Conservation (phyloP, 441 rosid species). For the Hypseocharis bilobata region DNA sequence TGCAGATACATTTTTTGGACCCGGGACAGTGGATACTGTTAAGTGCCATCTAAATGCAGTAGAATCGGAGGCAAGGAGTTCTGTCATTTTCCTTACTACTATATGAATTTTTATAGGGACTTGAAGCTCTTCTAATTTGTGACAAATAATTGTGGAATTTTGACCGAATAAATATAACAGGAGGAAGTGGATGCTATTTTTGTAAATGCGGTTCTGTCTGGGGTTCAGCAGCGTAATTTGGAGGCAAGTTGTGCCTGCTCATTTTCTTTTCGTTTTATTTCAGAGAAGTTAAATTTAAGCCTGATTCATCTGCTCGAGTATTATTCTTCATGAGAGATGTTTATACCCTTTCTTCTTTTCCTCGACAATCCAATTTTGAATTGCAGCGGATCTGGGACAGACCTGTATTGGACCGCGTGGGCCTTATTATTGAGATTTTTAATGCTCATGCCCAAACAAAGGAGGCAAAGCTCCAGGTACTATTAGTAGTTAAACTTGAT, state of each 20-base stretch:
- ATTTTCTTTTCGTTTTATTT: background rate
- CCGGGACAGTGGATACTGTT: slow-evolving; percentile 60
- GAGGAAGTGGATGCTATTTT: slow-evolving; percentile 79
- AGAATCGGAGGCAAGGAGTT: slow-evolving; percentile 57
- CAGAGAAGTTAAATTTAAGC: background rate
- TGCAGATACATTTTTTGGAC: slow-evolving; percentile 67
- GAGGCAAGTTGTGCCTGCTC: slow-evolving; percentile 41
- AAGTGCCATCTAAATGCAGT: slow-evolving; percentile 47
- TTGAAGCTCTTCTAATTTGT: slow-evolving; percentile 4
- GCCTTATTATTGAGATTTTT: slow-evolving; percentile 82
- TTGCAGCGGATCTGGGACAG: slow-evolving; percentile 58
- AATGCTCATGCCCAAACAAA: slow-evolving; percentile 87
- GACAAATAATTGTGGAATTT: slow-evolving; percentile 7
- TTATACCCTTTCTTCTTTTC: slow-evolving; percentile 5
- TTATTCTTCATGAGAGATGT: background rate
- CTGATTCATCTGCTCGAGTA: background rate
- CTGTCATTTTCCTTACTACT: background rate
- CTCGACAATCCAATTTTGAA: slow-evolving; percentile 1
- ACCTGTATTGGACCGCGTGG: slow-evolving; percentile 83
- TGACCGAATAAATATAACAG: slow-evolving; percentile 27
- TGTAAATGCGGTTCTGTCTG: slow-evolving; percentile 60
- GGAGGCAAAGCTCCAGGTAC: slow-evolving; percentile 86
- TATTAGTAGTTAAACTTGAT: background rate
- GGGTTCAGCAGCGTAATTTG: slow-evolving; percentile 76
- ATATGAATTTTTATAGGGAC: slow-evolving; percentile 4